phyloP scores from a whole-genome alignment of 2,329 filamentous ascomycete genomes.

The Rachicladosporium sp. region DNA sequence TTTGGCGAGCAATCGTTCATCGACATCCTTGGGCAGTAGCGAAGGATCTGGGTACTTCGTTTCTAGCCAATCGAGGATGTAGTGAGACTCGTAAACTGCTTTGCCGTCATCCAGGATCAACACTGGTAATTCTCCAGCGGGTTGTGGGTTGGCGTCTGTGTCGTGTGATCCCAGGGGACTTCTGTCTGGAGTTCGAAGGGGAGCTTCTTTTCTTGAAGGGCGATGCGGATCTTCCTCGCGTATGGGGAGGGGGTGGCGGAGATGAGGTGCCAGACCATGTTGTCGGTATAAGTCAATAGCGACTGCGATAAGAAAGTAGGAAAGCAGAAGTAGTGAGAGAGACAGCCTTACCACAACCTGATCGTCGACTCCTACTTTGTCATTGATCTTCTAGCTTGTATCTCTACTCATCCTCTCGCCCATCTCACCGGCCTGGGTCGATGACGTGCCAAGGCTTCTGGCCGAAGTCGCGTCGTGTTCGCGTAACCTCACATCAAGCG shows the following conservation, averaged over 20 bases:
- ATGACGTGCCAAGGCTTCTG: no score
- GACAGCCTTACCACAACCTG: no score
- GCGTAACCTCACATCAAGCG: no score
- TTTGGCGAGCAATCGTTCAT: conserved; percentile 21
- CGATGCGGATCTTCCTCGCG: conserved; percentile 31
- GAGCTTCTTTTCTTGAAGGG: conserved; percentile 27
- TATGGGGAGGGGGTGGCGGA: conserved; percentile 28
- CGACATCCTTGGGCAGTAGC: conserved; percentile 17
- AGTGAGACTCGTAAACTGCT: conserved; percentile 25
- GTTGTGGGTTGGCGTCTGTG: conserved; percentile 27
- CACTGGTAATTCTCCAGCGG: conserved; percentile 29
- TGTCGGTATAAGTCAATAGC: neutral
- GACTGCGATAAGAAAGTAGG: no score
- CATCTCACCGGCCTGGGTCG: no score
- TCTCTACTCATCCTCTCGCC: no score
- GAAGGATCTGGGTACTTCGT: conserved; percentile 20
- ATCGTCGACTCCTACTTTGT: no score
- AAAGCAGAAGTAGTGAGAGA: no score
- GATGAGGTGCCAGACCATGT: conserved; percentile 18
- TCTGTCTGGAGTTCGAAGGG: conserved; percentile 30
- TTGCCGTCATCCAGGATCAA: conserved; percentile 21
- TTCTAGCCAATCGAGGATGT: conserved; percentile 27
- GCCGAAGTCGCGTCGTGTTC: no score
- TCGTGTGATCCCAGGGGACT: conserved; percentile 31
- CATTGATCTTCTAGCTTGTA: no score